These are phyloP conservation scores for Cryptosporidium sp. DNA, from an alignment of 169 alveolate species.

Conservation along the genomic window DNA sequence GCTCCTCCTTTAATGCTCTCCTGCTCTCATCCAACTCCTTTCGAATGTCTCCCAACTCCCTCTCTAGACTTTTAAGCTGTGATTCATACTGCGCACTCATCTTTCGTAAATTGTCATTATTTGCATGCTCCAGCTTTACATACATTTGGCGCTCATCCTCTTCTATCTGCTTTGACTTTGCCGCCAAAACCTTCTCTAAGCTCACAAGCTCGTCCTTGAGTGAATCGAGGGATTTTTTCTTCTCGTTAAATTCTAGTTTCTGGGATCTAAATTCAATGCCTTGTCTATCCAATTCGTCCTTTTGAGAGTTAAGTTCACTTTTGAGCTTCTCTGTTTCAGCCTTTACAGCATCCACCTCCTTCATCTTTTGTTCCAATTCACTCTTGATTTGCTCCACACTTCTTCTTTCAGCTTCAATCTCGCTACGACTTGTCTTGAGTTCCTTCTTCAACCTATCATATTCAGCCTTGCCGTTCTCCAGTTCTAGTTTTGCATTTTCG, in stretches of 20 bases:
- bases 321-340: neutral
- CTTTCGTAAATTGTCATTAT: neutral
- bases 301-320: slow-evolving; percentile 25
- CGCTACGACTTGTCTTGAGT: neutral
- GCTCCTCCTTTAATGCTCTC: slow-evolving; percentile 11
- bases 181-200: neutral
- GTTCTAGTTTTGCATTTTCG: neutral
- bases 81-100: slow-evolving; percentile 15
- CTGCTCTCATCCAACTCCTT: slow-evolving; percentile 23
- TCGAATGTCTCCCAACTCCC: neutral
- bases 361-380: slow-evolving; percentile 23
- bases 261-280: slow-evolving; percentile 11
- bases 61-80: slow-evolving; percentile 7
- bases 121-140: slow-evolving; percentile 25
- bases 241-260: slow-evolving; percentile 3
- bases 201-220: slow-evolving; percentile 30
- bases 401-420: slow-evolving; percentile 18
- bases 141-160: slow-evolving; percentile 15
- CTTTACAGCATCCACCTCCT: slow-evolving; percentile 1
- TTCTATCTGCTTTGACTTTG: slow-evolving; percentile 7
- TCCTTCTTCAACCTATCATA: neutral
- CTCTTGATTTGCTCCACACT: slow-evolving; percentile 1
- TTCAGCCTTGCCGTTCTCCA: slow-evolving; percentile 1
- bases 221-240: slow-evolving; percentile 1
- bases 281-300: slow-evolving; percentile 21